phyloP scores from a whole-genome alignment of 208 protist genomes.

The Acanthamoeba castellanii region DNA sequence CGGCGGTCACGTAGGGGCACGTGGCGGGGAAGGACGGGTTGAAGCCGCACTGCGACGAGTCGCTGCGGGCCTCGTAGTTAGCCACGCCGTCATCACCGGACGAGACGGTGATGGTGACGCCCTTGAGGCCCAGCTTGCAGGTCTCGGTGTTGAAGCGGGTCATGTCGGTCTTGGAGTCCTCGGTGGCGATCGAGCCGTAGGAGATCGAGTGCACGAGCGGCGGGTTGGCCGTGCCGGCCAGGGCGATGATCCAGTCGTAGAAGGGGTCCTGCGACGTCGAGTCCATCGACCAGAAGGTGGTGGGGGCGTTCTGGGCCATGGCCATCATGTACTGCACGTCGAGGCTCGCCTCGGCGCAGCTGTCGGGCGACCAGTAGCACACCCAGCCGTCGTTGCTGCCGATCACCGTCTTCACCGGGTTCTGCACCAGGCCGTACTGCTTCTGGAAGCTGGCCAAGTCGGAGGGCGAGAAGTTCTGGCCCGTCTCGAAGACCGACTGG shows the following conservation, averaged over 20 bases:
- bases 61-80: slow-evolving; percentile 59
- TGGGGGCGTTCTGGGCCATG: not conserved
- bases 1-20: slow-evolving; percentile 81
- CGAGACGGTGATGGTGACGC: slow-evolving; percentile 76
- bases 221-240: slow-evolving; percentile 50
- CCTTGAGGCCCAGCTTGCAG: slow-evolving; percentile 73
- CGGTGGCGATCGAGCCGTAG: slow-evolving; percentile 59
- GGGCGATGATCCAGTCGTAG: slow-evolving; percentile 70
- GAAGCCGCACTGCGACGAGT: slow-evolving; percentile 77
- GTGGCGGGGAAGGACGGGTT: slow-evolving; percentile 79
- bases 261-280: not conserved
- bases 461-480: slow-evolving; percentile 30
- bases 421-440: not conserved
- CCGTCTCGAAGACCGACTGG: slow-evolving; percentile 54
- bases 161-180: not conserved
- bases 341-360: slow-evolving; percentile 50
- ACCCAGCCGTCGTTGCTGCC: not conserved
- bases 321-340: slow-evolving; percentile 76
- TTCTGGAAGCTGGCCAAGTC: slow-evolving; percentile 18
- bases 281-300: slow-evolving; percentile 79
- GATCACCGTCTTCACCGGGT: not conserved
- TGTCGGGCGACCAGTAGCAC: not conserved
- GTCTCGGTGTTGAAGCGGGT: slow-evolving; percentile 47
- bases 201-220: slow-evolving; percentile 57
- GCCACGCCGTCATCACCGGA: slow-evolving; percentile 83